Evolutionary conservation across 2,329 filamentous ascomycete genomes (phyloP).

Genomic region (Fusarium siculi): DNA sequence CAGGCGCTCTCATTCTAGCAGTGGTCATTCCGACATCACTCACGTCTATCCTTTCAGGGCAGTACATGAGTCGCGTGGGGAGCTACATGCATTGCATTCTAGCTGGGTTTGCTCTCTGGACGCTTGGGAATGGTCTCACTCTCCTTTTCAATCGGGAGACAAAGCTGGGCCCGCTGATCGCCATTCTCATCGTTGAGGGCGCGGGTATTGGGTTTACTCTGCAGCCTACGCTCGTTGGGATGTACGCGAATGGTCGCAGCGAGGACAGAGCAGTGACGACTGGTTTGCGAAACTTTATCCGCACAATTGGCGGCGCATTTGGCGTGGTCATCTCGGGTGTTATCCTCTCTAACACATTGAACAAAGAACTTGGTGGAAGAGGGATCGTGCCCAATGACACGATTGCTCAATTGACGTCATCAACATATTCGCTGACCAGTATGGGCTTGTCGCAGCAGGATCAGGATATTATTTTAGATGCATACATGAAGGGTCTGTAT

Average conservation of each 20-base stretch:
- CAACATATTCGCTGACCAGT: neutral
- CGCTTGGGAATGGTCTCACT: neutral
- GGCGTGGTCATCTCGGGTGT: neutral
- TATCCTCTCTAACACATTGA: neutral
- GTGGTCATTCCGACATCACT: neutral
- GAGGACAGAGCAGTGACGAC: slow-evolving; percentile 4
- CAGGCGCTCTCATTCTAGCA: neutral
- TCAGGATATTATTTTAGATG: neutral
- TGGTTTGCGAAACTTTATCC: neutral
- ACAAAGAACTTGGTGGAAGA: neutral
- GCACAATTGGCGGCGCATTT: slow-evolving; percentile 13
- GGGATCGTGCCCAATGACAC: neutral
- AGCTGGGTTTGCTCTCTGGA: neutral
- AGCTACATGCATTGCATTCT: neutral
- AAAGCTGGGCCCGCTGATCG: neutral
- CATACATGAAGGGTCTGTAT: neutral
- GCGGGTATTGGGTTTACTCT: neutral
- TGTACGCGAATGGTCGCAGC: neutral
- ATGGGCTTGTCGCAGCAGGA: neutral
- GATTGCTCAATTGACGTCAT: neutral
- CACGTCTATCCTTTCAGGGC: neutral
- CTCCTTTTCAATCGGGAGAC: neutral
- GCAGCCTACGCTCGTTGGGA: neutral
- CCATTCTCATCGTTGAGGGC: neutral
- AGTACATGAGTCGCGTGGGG: slow-evolving; percentile 2